Evolutionary conservation across 2,329 filamentous ascomycete species (phyloP).

Genomic region (Neodidymelliopsis sp.): DNA sequence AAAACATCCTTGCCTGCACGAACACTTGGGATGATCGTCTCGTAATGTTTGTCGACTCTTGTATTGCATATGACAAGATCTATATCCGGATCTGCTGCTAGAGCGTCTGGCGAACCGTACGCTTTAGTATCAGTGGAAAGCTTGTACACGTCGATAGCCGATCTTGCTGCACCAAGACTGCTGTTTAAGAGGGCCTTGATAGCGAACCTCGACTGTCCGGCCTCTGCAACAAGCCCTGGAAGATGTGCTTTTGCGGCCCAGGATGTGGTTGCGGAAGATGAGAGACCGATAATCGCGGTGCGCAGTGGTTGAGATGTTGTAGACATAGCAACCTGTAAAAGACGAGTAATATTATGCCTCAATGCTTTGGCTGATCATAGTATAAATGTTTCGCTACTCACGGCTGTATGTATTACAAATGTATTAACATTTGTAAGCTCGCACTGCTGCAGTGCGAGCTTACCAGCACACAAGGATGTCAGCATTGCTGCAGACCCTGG

Average conservation of each 20-base stretch:
- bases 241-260: conserved; percentile 67
- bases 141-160: conserved; percentile 50
- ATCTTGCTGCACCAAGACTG: conserved; percentile 48
- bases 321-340: conserved; percentile 10
- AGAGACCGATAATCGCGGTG: conserved; percentile 62
- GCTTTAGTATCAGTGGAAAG: conserved; percentile 51
- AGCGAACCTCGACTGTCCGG: conserved; percentile 46
- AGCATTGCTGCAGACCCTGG: neutral
- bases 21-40: conserved; percentile 57
- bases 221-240: conserved; percentile 62
- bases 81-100: conserved; percentile 51
- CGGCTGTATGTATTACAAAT: too few species aligned
- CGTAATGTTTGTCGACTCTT: conserved; percentile 62
- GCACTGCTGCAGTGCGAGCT: neutral
- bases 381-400: too few species aligned
- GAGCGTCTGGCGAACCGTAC: conserved; percentile 53
- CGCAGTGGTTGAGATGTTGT: neutral
- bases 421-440: conserved; percentile 11
- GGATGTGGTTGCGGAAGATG: conserved; percentile 57
- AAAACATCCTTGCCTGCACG: conserved; percentile 62
- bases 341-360: too few species aligned
- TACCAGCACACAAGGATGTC: neutral
- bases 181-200: conserved; percentile 59
- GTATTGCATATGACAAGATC: conserved; percentile 60
- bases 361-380: too few species aligned